A percentile compares a stretch with the other conserved stretches of the same genome.
Evolutionary conservation across 148 eudicot genomes (phyloP).

Genomic region (Rhododendron kiyosumense): DNA sequence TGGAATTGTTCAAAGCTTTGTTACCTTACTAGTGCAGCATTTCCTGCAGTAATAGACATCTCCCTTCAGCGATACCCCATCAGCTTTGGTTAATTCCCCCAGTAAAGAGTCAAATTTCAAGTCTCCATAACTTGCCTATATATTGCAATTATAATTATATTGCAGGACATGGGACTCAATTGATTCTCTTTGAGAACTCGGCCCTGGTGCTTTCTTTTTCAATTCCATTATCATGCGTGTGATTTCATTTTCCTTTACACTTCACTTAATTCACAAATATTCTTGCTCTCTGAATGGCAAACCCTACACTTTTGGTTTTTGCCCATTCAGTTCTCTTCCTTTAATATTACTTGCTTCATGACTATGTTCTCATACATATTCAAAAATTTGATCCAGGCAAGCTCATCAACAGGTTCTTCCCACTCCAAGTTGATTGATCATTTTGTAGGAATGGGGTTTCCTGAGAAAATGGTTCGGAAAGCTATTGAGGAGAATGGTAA

Average conservation of each 20-base stretch:
- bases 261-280: not conserved
- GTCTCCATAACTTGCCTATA: not conserved
- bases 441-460: constrained; percentile 57
- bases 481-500: constrained; percentile 59
- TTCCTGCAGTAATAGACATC: not conserved
- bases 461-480: constrained; percentile 41
- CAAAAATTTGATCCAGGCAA: constrained; percentile 29
- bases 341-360: not conserved
- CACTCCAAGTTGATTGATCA: constrained; percentile 36
- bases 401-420: constrained; percentile 53
- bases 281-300: not conserved
- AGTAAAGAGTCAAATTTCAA: not conserved
- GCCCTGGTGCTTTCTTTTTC: not conserved
- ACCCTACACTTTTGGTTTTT: not conserved
- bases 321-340: not conserved
- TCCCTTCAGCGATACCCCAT: not conserved
- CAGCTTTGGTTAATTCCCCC: not conserved
- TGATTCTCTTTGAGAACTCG: not conserved
- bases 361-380: not conserved
- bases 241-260: not conserved
- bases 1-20: not conserved
- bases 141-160: not conserved
- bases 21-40: not conserved
- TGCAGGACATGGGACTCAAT: not conserved
- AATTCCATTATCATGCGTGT: not conserved